Base-by-base conservation (phyloP, 345 rosid genomes). In the Syzygium aromaticum region DNA sequence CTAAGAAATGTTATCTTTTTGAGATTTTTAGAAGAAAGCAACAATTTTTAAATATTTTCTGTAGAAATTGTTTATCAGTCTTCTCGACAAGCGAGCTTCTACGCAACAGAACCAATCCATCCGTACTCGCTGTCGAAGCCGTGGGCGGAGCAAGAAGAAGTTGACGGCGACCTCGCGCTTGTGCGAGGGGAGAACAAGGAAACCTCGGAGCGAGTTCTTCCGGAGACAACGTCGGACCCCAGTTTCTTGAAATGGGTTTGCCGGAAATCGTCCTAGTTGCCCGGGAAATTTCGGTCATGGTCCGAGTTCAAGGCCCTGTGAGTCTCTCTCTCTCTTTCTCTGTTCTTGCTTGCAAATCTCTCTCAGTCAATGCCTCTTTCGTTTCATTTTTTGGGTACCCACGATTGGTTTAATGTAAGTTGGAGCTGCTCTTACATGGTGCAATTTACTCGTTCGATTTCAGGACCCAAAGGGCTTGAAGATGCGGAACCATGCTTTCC, bases 401-500 rank as follows among this genome's bases (percentile, higher is more conserved):
- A 15, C 13, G 78, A 63, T 85, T 85, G 51, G 33, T 43, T n/a
- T 16, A 14, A 40, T 57, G 77, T 40, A 46, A 17, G 52, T 86
- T 63, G n/a, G 56, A 28, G 23, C 16, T 51, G 56, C 59, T 83
- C 54, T 83, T 51, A 83, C 59, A 10, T 53, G 7, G 43, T 21
- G 51, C 25, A 52, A 84, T 84, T 8, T 53, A 8, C 16, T 27
- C 38, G 59, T 84, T 52, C 82, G 43, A 52, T n/a, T 82, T 52
- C 88, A 96, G 99, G 99, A 98, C 67, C 99, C 99, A 1, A 96
- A 95, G 90, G 96, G 99, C 59, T 56, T 95, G 87, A 96, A 98
- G 96, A 95, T 98, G 99, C 91, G 97, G 87, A 93, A 92, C 33
- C 98, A 95, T 86, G 99, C 99, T 85, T 97, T 97, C 86, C 99